A percentile compares a stretch with the other conserved stretches of the same genome.
phyloP scores from a whole-genome alignment of 2,329 filamentous ascomycete species.

The Colletotrichum higginsianum region DNA sequence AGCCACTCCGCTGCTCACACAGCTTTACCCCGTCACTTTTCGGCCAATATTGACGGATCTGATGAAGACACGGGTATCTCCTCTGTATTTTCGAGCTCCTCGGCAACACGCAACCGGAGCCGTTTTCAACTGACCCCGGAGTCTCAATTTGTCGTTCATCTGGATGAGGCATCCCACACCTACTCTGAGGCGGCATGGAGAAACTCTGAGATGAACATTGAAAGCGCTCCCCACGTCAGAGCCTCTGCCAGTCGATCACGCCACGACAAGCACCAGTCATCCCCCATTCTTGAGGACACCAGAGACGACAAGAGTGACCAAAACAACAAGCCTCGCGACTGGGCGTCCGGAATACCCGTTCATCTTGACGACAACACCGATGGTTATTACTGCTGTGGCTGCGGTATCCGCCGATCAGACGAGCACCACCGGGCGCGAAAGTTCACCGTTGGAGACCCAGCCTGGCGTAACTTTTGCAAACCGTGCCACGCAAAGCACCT shows the following conservation, averaged over 20 bases:
- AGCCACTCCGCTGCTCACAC: neutral
- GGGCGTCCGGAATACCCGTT: constrained; percentile 33
- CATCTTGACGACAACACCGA: constrained; percentile 37
- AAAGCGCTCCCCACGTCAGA: no score
- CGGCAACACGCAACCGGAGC: neutral
- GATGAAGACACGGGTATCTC: neutral
- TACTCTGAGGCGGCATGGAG: neutral
- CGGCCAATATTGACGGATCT: neutral
- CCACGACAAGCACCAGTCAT: neutral
- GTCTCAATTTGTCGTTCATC: neutral
- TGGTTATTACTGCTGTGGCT: constrained; percentile 42
- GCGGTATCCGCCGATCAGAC: constrained; percentile 41
- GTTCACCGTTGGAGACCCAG: constrained; percentile 25
- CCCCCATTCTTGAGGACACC: neutral
- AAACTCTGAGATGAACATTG: neutral
- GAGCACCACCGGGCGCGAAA: constrained; percentile 37
- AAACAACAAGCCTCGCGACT: constrained; percentile 12
- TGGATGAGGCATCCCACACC: neutral
- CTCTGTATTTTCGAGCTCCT: neutral
- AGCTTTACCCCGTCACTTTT: neutral
- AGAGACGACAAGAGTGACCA: neutral
- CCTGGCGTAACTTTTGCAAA: constrained; percentile 42
- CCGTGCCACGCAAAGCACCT: constrained; percentile 37
- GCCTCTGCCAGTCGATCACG: neutral
- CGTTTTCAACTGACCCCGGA: constrained; percentile 1